These are phyloP conservation scores for Claviceps purpurea DNA, from an alignment of 2,329 filamentous ascomycete species.

Conservation along the genomic window DNA sequence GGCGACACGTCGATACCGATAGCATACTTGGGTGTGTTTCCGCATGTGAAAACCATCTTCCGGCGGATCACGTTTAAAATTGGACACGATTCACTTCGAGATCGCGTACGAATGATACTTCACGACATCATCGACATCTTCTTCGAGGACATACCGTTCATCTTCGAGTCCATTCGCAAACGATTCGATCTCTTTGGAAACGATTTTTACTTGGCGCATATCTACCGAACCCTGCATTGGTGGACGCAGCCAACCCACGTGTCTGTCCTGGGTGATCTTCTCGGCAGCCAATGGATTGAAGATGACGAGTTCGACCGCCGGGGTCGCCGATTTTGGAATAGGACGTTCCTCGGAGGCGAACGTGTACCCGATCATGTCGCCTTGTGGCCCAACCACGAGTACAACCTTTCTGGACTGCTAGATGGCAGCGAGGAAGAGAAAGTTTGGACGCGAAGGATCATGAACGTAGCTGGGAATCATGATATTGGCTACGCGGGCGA, in stretches of 20 bases:
- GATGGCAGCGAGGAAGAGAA: slow-evolving; percentile 29
- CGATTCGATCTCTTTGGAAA: slow-evolving; percentile 81
- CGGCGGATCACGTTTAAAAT: slow-evolving; percentile 35
- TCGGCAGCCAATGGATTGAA: slow-evolving; percentile 91
- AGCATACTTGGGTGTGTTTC: slow-evolving; percentile 37
- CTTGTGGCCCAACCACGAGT: slow-evolving; percentile 31
- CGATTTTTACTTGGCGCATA: slow-evolving; percentile 87
- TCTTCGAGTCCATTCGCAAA: slow-evolving; percentile 59
- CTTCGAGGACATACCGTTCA: slow-evolving; percentile 54
- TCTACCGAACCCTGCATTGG: slow-evolving; percentile 74
- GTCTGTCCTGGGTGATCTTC: slow-evolving; percentile 75
- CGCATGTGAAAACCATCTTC: slow-evolving; percentile 35
- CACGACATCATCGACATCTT: slow-evolving; percentile 49
- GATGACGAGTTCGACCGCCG: slow-evolving; percentile 71
- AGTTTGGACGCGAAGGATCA: slow-evolving; percentile 61
- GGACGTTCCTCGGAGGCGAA: slow-evolving; percentile 58
- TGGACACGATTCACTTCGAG: slow-evolving; percentile 31
- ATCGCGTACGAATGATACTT: slow-evolving; percentile 36
- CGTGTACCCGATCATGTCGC: slow-evolving; percentile 47
- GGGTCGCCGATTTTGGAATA: slow-evolving; percentile 63
- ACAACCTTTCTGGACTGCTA: slow-evolving; percentile 36
- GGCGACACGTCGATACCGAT: slow-evolving; percentile 73
- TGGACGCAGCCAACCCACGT: slow-evolving; percentile 78
- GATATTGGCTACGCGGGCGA: slow-evolving; percentile 95
- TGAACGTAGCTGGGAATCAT: slow-evolving; percentile 90